Percentiles rank a stretch among this genome's conserved stretches.
These are phyloP conservation scores for Rhodotorula paludigena DNA, from an alignment of 768 basidiomycete species.

Conservation along the genomic window DNA sequence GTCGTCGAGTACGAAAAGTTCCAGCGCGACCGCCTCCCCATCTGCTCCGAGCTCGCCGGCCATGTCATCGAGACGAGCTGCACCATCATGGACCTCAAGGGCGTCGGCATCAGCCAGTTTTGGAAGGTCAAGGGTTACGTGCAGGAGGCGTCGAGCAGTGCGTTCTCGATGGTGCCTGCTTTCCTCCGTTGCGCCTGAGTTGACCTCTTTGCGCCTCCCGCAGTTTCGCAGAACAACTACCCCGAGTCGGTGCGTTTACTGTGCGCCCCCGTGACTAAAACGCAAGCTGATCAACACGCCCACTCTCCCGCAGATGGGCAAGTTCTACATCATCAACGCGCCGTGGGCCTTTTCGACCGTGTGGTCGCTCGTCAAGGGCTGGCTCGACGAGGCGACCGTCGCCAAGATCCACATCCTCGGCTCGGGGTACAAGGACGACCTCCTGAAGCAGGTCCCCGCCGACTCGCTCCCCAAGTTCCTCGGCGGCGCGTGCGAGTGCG, in stretches of 20 bases:
- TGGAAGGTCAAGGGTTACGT: slow-evolving; percentile 92
- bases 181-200: not conserved
- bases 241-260: slow-evolving; percentile 60
- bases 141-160: slow-evolving; percentile 56
- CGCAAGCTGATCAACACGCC: not conserved
- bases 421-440: slow-evolving; percentile 64
- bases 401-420: slow-evolving; percentile 88
- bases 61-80: slow-evolving; percentile 94
- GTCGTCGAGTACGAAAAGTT: slow-evolving; percentile 91
- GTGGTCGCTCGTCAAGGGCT: slow-evolving; percentile 83
- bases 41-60: slow-evolving; percentile 58
- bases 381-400: slow-evolving; percentile 93
- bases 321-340: slow-evolving; percentile 97
- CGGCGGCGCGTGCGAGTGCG: slow-evolving; percentile 78
- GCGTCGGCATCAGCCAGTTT: slow-evolving; percentile 64
- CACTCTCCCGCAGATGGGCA: slow-evolving; percentile 62
- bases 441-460: slow-evolving; percentile 73
- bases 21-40: slow-evolving; percentile 71
- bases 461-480: slow-evolving; percentile 76
- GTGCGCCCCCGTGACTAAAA: too few species aligned
- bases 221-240: slow-evolving; percentile 83
- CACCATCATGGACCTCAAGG: slow-evolving; percentile 87
- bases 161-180: not conserved
- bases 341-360: slow-evolving; percentile 87
- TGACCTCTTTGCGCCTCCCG: not conserved